phyloP scores from a whole-genome alignment of 2,329 filamentous ascomycete genomes.

The Tothia fuscella region DNA sequence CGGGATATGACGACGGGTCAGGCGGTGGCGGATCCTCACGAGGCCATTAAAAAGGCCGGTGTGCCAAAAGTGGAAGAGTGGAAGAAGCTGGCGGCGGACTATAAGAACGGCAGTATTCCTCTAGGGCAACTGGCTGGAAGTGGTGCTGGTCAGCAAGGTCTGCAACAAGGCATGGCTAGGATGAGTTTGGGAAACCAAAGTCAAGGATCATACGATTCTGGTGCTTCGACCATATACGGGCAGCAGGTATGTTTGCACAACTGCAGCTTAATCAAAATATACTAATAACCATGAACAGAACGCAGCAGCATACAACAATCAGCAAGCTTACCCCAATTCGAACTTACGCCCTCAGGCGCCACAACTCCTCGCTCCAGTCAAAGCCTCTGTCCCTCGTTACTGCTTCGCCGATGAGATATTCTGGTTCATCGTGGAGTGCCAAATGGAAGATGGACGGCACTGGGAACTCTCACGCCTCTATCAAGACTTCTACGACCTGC shows the following conservation, averaged over 20 bases:
- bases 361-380: conserved; percentile 58
- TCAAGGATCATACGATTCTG: conserved; percentile 16
- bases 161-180: conserved; percentile 53
- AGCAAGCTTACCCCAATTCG: not conserved
- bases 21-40: conserved; percentile 67
- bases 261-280: not conserved
- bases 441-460: conserved; percentile 77
- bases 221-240: not conserved
- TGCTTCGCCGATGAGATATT: conserved; percentile 97
- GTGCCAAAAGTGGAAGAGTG: conserved; percentile 95
- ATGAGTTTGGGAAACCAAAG: conserved; percentile 59
- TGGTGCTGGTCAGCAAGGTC: conserved; percentile 54
- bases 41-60: conserved; percentile 76
- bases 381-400: conserved; percentile 79
- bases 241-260: not conserved
- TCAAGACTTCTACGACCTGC: conserved; percentile 97
- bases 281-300: no score
- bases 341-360: not conserved
- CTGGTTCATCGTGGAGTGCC: conserved; percentile 93
- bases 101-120: conserved; percentile 98
- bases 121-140: conserved; percentile 66
- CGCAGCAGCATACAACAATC: not conserved
- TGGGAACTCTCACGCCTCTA: conserved; percentile 95
- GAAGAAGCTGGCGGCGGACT: conserved; percentile 99
- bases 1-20: conserved; percentile 83